Evolutionary conservation across 345 rosid species (phyloP).

Genomic region (Salix viminalis): DNA sequence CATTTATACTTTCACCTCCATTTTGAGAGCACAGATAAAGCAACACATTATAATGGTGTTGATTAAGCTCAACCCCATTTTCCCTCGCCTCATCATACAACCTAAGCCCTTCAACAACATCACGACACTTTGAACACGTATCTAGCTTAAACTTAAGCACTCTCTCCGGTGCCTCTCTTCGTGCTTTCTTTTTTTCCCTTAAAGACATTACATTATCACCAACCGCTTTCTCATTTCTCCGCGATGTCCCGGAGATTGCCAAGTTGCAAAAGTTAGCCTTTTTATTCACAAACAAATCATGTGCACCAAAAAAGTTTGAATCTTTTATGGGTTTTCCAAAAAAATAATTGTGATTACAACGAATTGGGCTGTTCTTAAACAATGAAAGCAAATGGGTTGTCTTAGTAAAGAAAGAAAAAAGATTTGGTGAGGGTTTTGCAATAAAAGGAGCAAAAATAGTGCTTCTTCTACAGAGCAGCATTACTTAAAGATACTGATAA

Average conservation of each 20-base stretch:
- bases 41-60: conserved; percentile 62
- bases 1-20: conserved; percentile 26
- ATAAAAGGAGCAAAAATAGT: conserved; percentile 32
- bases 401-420: conserved; percentile 24
- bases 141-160: conserved; percentile 51
- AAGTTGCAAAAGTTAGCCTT: conserved; percentile 35
- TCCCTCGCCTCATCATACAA: conserved; percentile 73
- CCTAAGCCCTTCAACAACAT: conserved; percentile 65
- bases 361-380: conserved; percentile 18
- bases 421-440: conserved; percentile 19
- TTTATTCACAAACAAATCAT: conserved; percentile 18
- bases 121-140: conserved; percentile 59
- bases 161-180: conserved; percentile 54
- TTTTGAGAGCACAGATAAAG: conserved; percentile 72
- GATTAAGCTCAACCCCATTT: conserved; percentile 42
- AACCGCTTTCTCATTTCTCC: conserved; percentile 24
- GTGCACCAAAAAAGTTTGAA: conserved; percentile 11
- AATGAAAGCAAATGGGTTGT: conserved; percentile 28
- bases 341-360: conserved; percentile 14
- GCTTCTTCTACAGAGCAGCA: conserved; percentile 38
- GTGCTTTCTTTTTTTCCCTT: conserved; percentile 49
- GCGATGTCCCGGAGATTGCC: conserved; percentile 30
- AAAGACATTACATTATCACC: conserved; percentile 27
- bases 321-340: conserved; percentile 14
- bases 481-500: conserved; percentile 11